These are phyloP conservation scores for Beauveria sp. DNA, from an alignment of 2,329 filamentous ascomycete species.

Conservation along the genomic window DNA sequence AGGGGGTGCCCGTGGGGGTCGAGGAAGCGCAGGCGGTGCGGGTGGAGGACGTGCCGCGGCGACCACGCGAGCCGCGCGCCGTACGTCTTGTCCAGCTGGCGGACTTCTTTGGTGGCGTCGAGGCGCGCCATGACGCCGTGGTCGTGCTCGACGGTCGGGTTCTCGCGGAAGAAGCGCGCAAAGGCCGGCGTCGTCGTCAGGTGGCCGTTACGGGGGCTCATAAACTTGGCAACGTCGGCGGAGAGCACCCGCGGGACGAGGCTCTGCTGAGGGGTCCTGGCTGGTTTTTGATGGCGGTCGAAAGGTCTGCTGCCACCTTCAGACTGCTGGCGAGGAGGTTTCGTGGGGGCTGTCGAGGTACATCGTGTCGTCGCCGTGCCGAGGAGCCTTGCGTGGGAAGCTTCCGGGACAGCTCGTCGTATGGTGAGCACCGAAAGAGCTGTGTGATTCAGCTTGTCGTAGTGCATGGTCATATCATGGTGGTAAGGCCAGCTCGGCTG, in stretches of 20 bases:
- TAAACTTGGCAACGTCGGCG: slow-evolving; percentile 2
- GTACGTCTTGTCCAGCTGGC: slow-evolving; percentile 15
- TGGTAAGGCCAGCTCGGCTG: background rate
- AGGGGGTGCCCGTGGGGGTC: slow-evolving; percentile 27
- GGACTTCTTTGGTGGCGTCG: slow-evolving; percentile 4
- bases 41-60: slow-evolving; percentile 24
- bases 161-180: slow-evolving; percentile 1
- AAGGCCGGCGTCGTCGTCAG: slow-evolving; percentile 17
- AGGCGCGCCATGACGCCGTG: slow-evolving; percentile 6
- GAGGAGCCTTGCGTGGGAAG: background rate
- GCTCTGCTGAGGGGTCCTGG: background rate
- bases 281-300: background rate
- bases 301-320: background rate
- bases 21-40: slow-evolving; percentile 26
- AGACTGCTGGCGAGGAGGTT: background rate
- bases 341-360: background rate
- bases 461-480: slow-evolving; percentile 5
- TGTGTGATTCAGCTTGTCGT: slow-evolving; percentile 1
- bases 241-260: background rate
- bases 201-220: background rate
- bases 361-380: background rate
- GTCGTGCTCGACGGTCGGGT: slow-evolving; percentile 12
- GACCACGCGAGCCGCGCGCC: slow-evolving; percentile 20
- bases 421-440: background rate
- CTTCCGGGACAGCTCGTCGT: background rate